phyloP scores from a whole-genome alignment of 192 early-diverging fungal species.

The Umbelopsis sp. region DNA sequence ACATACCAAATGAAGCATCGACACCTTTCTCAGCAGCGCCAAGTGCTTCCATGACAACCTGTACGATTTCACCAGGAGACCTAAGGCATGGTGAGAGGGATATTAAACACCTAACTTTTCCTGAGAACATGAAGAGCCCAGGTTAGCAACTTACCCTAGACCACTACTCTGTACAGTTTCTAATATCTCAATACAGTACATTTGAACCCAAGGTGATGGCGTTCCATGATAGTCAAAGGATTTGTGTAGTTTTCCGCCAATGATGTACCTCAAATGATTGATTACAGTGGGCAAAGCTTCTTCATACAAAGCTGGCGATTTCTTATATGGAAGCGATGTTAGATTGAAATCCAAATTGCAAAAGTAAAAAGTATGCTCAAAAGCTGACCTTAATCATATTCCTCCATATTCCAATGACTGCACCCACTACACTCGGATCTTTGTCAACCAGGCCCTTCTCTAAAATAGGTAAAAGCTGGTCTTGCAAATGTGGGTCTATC shows the following conservation, averaged over 20 bases:
- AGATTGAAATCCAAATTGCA: background rate
- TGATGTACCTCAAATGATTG: slow-evolving; percentile 45
- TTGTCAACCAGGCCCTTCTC: slow-evolving; percentile 42
- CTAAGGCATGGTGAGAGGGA: background rate
- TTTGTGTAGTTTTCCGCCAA: slow-evolving; percentile 47
- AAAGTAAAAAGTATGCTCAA: background rate
- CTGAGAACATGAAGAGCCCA: background rate
- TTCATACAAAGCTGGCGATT: slow-evolving; percentile 33
- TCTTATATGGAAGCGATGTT: slow-evolving; percentile 21
- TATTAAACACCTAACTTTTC: background rate
- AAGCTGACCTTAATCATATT: slow-evolving; percentile 5
- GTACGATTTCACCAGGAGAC: slow-evolving; percentile 9
- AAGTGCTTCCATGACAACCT: slow-evolving; percentile 22
- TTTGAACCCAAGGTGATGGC: slow-evolving; percentile 57
- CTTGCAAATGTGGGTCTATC: slow-evolving; percentile 30
- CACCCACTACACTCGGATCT: slow-evolving; percentile 50
- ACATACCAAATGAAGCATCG: slow-evolving; percentile 45
- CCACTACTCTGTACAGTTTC: slow-evolving; percentile 2
- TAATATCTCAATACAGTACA: slow-evolving; percentile 48
- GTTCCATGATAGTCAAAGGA: slow-evolving; percentile 55
- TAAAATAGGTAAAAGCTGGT: slow-evolving; percentile 41
- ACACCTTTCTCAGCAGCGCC: slow-evolving; percentile 32
- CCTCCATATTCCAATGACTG: slow-evolving; percentile 44
- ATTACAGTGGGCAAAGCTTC: slow-evolving; percentile 40
- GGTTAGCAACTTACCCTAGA: slow-evolving; percentile 24